These are phyloP conservation scores for Colletotrichum gloeosporioides DNA, from an alignment of 2,329 filamentous ascomycete species.

Conservation along the genomic window DNA sequence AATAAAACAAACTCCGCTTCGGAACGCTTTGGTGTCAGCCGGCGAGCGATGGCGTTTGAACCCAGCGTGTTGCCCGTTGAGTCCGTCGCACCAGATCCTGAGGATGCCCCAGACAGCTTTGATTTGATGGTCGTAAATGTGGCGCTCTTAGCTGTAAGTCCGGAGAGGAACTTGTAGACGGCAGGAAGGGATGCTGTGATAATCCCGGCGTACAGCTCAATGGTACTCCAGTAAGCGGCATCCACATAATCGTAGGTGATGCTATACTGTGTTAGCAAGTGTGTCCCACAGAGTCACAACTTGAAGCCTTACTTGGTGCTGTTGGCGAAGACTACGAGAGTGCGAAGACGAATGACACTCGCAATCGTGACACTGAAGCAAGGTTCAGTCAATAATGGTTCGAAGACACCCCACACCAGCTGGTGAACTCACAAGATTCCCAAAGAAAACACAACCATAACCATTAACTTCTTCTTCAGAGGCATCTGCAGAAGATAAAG, in stretches of 20 bases:
- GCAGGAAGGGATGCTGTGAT: constrained; percentile 6
- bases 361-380: neutral
- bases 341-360: neutral
- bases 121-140: neutral
- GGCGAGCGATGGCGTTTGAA: neutral
- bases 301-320: neutral
- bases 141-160: neutral
- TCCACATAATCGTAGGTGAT: neutral
- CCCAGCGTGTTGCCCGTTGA: neutral
- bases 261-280: neutral
- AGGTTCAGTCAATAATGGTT: neutral
- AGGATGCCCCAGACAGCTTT: neutral
- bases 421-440: constrained; percentile 23
- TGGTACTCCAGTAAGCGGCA: constrained; percentile 15
- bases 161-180: neutral
- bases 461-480: constrained; percentile 21
- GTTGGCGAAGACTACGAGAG: neutral
- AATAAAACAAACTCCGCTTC: neutral
- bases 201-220: constrained; percentile 5
- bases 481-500: constrained; percentile 25
- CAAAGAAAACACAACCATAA: constrained; percentile 23
- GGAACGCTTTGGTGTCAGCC: neutral
- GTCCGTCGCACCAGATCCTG: neutral
- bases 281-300: too few species aligned
- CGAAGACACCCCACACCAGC: fast-evolving